These are phyloP conservation scores for Serendipita sp. DNA, from an alignment of 768 basidiomycete species.

Conservation along the genomic window DNA sequence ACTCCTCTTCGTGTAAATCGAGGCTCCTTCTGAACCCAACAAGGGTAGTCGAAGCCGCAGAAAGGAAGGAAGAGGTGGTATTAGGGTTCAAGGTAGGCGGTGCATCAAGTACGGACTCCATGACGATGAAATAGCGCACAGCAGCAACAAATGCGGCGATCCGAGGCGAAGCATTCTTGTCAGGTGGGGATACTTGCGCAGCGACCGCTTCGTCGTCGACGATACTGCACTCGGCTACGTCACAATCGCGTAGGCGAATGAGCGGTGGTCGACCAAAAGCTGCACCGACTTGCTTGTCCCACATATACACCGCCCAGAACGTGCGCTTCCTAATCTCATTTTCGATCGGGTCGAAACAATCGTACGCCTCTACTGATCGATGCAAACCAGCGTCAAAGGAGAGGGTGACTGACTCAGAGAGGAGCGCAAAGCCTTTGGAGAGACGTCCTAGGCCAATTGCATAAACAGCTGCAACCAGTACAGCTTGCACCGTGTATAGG, in stretches of 20 bases:
- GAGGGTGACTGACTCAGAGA: conserved; percentile 76
- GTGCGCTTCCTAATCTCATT: conserved; percentile 86
- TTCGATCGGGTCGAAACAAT: conserved; percentile 71
- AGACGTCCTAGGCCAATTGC: conserved; percentile 81
- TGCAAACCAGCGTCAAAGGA: conserved; percentile 81
- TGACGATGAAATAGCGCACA: conserved; percentile 66
- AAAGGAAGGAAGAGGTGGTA: conserved; percentile 59
- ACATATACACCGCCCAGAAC: conserved; percentile 91
- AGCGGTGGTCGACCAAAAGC: conserved; percentile 83
- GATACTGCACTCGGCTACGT: conserved; percentile 70
- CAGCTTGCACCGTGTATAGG: conserved; percentile 79
- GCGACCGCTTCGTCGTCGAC: conserved; percentile 78
- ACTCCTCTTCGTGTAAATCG: conserved; percentile 65
- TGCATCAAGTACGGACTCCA: conserved; percentile 76
- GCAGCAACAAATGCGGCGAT: conserved; percentile 53
- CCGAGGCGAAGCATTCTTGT: conserved; percentile 34
- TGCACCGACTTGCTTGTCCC: conserved; percentile 86
- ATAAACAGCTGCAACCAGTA: conserved; percentile 82
- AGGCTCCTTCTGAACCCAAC: conserved; percentile 43
- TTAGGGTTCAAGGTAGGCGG: conserved; percentile 44
- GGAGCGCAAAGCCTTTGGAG: conserved; percentile 68
- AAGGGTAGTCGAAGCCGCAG: conserved; percentile 51
- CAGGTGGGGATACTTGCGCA: not conserved
- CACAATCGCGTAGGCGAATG: conserved; percentile 75
- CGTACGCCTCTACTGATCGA: conserved; percentile 58